Conservation (phyloP, 2,329 filamentous ascomycete genomes). For the Arachnomyces sp. region DNA sequence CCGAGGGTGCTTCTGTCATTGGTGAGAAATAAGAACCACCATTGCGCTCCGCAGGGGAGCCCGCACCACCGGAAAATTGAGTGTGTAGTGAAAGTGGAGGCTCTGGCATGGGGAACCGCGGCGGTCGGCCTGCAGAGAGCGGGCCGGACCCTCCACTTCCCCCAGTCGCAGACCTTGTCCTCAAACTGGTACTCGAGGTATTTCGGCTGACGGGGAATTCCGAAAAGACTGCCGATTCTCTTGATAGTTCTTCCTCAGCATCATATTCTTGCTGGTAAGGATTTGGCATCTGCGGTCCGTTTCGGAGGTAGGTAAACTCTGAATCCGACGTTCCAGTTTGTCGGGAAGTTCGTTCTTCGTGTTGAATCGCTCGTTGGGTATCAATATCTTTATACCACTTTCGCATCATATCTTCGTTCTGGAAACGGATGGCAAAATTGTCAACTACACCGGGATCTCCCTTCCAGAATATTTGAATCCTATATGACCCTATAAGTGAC, state of each 20-base stretch:
- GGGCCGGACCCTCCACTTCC: conserved; percentile 40
- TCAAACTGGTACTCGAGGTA: conserved; percentile 64
- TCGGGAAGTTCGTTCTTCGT: conserved; percentile 42
- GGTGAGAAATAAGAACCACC: conserved; percentile 95
- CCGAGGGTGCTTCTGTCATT: conserved; percentile 59
- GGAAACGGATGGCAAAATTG: conserved; percentile 90
- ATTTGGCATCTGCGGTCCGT: conserved; percentile 64
- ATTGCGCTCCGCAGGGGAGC: conserved; percentile 54
- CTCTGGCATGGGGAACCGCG: conserved; percentile 62
- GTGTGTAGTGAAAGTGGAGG: conserved; percentile 61
- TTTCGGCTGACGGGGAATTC: conserved; percentile 55
- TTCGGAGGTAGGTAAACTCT: conserved; percentile 73
- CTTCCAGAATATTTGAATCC: conserved; percentile 97
- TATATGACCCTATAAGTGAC: conserved; percentile 63
- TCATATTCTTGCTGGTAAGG: conserved; percentile 62
- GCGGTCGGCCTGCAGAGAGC: conserved; percentile 45
- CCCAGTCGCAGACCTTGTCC: conserved; percentile 66
- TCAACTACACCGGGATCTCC: conserved; percentile 92
- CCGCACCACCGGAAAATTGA: conserved; percentile 42
- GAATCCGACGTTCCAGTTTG: conserved; percentile 52
- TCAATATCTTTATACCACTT: conserved; percentile 83
- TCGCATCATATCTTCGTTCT: conserved; percentile 83
- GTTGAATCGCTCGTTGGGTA: conserved; percentile 57
- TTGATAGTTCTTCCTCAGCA: conserved; percentile 42
- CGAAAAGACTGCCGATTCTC: conserved; percentile 32